Evolutionary conservation across 108 stramenopile genomes (phyloP).

Genomic region (Stephanodiscus triporus): DNA sequence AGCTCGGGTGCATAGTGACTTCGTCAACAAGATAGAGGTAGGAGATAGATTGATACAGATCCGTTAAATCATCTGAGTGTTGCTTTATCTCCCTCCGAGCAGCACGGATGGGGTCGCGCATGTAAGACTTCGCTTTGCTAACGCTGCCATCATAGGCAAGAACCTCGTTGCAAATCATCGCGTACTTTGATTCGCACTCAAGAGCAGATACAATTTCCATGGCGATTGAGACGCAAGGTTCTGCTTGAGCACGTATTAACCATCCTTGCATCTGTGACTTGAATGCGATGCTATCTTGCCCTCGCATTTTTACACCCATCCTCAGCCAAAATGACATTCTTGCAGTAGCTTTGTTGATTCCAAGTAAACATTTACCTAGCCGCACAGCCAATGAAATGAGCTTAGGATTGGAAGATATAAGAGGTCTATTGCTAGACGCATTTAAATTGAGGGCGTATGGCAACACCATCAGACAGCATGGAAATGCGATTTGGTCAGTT

Average conservation of each 20-base stretch:
- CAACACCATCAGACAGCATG: slow-evolving; percentile 44
- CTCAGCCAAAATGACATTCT: slow-evolving; percentile 52
- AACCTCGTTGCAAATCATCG: slow-evolving; percentile 36
- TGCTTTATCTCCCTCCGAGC: slow-evolving; percentile 54
- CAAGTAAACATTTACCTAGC: slow-evolving; percentile 40
- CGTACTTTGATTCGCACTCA: slow-evolving; percentile 34
- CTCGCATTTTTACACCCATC: slow-evolving; percentile 42
- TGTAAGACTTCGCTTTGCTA: slow-evolving; percentile 41
- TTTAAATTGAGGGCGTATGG: slow-evolving; percentile 35
- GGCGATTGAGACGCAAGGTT: slow-evolving; percentile 25
- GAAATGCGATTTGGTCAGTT: slow-evolving; percentile 39
- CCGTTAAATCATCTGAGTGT: slow-evolving; percentile 29
- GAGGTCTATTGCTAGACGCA: slow-evolving; percentile 19
- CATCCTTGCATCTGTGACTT: slow-evolving; percentile 41
- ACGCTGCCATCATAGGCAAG: slow-evolving; percentile 32
- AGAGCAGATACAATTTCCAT: slow-evolving; percentile 30
- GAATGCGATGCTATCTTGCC: slow-evolving; percentile 23
- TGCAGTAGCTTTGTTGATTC: slow-evolving; percentile 50
- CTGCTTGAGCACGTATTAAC: slow-evolving; percentile 29
- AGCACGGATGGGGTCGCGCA: slow-evolving; percentile 52
- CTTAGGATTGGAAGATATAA: slow-evolving; percentile 1
- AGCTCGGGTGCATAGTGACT: slow-evolving; percentile 53
- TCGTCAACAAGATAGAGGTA: slow-evolving; percentile 76
- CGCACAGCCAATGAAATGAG: slow-evolving; percentile 21
- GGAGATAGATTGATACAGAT: slow-evolving; percentile 44